Conservation (phyloP, 495 filamentous ascomycete genomes). For the Gamarada debralockiae region DNA sequence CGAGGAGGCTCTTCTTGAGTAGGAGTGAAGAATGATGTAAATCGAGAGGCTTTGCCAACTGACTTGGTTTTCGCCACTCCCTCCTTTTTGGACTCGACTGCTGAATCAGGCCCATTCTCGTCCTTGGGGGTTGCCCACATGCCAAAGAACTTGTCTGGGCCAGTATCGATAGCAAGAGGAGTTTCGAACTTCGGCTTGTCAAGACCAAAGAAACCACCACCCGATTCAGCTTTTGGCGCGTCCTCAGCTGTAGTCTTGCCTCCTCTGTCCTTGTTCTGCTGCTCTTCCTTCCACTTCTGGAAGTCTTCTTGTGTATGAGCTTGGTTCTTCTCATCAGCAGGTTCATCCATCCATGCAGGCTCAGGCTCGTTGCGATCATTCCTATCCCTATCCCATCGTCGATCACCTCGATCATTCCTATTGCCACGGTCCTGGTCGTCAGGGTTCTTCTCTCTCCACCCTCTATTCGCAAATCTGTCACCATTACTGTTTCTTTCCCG, state of each 20-base stretch:
- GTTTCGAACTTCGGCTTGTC: constrained; percentile 50
- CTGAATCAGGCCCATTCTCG: constrained; percentile 13
- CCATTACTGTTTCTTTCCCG: constrained; percentile 27
- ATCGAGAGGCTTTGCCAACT: constrained; percentile 66
- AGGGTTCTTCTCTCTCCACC: constrained; percentile 28
- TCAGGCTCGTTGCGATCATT: constrained; percentile 66
- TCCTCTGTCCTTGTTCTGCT: constrained; percentile 58
- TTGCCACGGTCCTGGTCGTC: constrained; percentile 34
- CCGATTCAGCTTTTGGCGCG: constrained; percentile 10
- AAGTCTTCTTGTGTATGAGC: constrained; percentile 87
- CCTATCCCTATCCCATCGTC: constrained; percentile 57
- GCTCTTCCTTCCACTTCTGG: constrained; percentile 88
- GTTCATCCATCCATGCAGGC: constrained; percentile 83
- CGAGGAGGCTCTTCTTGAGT: constrained; percentile 44
- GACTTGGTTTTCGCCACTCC: constrained; percentile 30
- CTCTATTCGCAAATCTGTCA: constrained; percentile 21
- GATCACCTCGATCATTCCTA: constrained; percentile 46
- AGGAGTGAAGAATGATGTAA: constrained; percentile 76
- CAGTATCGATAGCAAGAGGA: constrained; percentile 57
- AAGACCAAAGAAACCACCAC: constrained; percentile 26
- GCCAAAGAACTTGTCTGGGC: constrained; percentile 79
- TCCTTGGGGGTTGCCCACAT: constrained; percentile 50
- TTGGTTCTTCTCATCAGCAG: constrained; percentile 62
- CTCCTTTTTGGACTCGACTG: constrained; percentile 26
- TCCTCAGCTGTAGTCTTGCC: constrained; percentile 33